Conservation (phyloP, 345 rosid genomes). For the Ceriops zippeliana region DNA sequence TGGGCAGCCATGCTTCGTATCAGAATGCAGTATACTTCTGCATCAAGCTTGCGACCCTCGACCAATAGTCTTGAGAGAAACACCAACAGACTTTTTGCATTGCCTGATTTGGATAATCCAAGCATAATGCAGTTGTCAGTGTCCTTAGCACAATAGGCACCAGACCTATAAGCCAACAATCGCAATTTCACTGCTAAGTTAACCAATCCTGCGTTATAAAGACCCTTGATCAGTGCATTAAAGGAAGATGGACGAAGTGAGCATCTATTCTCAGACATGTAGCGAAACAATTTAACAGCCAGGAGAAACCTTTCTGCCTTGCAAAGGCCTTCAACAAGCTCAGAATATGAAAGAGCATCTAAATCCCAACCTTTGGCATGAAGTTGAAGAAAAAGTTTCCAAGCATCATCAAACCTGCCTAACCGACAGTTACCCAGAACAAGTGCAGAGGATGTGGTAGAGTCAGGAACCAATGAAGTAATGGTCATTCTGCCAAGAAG, state of each 20-base stretch:
- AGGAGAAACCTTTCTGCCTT: constrained; percentile 26
- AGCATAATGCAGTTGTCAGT: constrained; percentile 34
- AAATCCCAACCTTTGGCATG: constrained; percentile 30
- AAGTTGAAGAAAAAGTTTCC: constrained; percentile 28
- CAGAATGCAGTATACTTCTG: constrained; percentile 41
- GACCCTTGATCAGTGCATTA: constrained; percentile 25
- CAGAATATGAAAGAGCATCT: constrained; percentile 41
- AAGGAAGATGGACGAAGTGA: constrained; percentile 34
- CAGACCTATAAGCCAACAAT: constrained; percentile 29
- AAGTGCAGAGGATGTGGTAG: constrained; percentile 42
- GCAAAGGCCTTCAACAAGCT: constrained; percentile 48
- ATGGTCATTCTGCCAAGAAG: constrained; percentile 47
- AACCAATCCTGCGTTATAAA: constrained; percentile 36
- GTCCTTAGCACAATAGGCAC: constrained; percentile 26
- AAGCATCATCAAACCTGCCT: constrained; percentile 30
- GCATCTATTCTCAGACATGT: constrained; percentile 41
- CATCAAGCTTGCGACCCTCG: constrained; percentile 31
- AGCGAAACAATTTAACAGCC: constrained; percentile 38
- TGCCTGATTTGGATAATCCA: constrained; percentile 28
- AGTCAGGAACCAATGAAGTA: constrained; percentile 34
- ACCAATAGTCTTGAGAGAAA: constrained; percentile 42
- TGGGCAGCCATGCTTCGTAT: constrained; percentile 31
- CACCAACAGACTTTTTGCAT: constrained; percentile 18
- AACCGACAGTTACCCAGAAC: constrained; percentile 41
- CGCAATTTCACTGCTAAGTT: constrained; percentile 38